These are phyloP conservation scores for Cyamopsis tetragonoloba DNA, from an alignment of 306 rosid species.

Conservation along the genomic window DNA sequence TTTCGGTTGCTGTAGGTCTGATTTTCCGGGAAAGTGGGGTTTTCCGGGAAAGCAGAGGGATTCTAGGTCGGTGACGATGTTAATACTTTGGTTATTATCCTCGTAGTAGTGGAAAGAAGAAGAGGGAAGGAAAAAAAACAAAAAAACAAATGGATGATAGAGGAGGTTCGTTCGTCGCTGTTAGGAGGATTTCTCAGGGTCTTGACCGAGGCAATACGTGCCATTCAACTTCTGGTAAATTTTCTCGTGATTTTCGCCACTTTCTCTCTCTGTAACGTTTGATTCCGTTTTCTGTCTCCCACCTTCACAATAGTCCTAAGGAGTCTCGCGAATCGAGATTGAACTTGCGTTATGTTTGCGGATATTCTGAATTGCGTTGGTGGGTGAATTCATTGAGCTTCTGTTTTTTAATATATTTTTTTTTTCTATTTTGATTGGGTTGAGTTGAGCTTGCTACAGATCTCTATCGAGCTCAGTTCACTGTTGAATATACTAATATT, in stretches of 20 bases:
- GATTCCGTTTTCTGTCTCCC: background rate
- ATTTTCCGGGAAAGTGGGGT: slow-evolving; percentile 13
- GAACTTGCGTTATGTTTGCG: slow-evolving; percentile 45
- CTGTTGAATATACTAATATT: background rate
- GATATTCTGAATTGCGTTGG: slow-evolving; percentile 57
- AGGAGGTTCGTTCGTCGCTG: slow-evolving; percentile 97
- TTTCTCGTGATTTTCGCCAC: slow-evolving; percentile 6
- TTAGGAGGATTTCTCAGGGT: slow-evolving; percentile 90
- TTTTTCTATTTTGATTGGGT: background rate
- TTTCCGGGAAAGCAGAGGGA: background rate
- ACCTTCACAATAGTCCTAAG: slow-evolving; percentile 1
- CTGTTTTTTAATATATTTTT: background rate
- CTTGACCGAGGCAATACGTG: slow-evolving; percentile 82
- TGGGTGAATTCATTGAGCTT: slow-evolving; percentile 31
- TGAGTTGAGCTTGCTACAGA: slow-evolving; percentile 17
- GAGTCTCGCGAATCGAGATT: slow-evolving; percentile 42
- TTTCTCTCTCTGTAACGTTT: background rate
- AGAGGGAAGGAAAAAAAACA: background rate
- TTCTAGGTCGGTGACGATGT: slow-evolving; percentile 14
- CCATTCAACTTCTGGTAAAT: slow-evolving; percentile 75
- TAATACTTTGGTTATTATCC: background rate
- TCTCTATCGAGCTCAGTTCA: slow-evolving; percentile 21
- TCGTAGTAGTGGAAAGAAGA: background rate
- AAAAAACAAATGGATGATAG: slow-evolving; percentile 90
- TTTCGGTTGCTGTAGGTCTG: background rate